A percentile compares a stretch with the other conserved stretches of the same genome.
These are phyloP conservation scores for Leptographium wingfieldii DNA, from an alignment of 2,329 filamentous ascomycete genomes.

Conservation along the genomic window DNA sequence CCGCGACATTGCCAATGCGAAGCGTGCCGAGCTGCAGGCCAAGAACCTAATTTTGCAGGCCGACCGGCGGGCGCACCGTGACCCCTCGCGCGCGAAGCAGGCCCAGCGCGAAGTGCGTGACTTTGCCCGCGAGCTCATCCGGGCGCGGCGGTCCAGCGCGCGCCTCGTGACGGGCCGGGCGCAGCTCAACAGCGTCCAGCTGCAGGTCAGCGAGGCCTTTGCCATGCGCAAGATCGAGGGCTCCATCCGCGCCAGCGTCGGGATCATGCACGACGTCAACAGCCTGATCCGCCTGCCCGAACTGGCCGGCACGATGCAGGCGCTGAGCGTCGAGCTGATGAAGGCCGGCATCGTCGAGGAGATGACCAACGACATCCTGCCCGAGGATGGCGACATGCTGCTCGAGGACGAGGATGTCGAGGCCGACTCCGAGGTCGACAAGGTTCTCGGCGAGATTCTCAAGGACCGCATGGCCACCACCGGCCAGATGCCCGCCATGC, in stretches of 20 bases:
- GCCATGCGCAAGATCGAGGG: slow-evolving; percentile 92
- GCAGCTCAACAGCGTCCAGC: slow-evolving; percentile 82
- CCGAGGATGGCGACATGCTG: slow-evolving; percentile 52
- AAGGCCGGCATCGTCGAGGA: slow-evolving; percentile 97
- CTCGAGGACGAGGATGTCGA: slow-evolving; percentile 66
- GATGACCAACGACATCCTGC: slow-evolving; percentile 80
- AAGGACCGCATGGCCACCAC: slow-evolving; percentile 66
- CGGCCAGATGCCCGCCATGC: slow-evolving; percentile 39
- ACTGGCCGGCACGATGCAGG: slow-evolving; percentile 77
- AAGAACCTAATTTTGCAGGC: slow-evolving; percentile 75
- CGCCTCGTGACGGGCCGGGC: slow-evolving; percentile 80
- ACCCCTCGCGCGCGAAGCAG: slow-evolving; percentile 66
- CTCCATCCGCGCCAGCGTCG: slow-evolving; percentile 70
- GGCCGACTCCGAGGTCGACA: slow-evolving; percentile 73
- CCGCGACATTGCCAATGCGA: slow-evolving; percentile 73
- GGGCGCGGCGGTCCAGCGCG: slow-evolving; percentile 60
- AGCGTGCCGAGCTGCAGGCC: slow-evolving; percentile 69
- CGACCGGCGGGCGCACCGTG: slow-evolving; percentile 67
- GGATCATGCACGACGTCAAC: slow-evolving; percentile 97
- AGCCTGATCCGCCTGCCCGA: slow-evolving; percentile 72
- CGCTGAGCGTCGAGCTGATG: slow-evolving; percentile 75
- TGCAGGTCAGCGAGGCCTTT: slow-evolving; percentile 97
- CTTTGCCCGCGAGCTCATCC: slow-evolving; percentile 79
- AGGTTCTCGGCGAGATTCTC: slow-evolving; percentile 81
- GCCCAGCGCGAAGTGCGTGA: slow-evolving; percentile 72